A percentile compares a stretch with the other conserved stretches of the same genome.
phyloP scores from a whole-genome alignment of 2,329 filamentous ascomycete genomes.

The Trichophyton rubrum region DNA sequence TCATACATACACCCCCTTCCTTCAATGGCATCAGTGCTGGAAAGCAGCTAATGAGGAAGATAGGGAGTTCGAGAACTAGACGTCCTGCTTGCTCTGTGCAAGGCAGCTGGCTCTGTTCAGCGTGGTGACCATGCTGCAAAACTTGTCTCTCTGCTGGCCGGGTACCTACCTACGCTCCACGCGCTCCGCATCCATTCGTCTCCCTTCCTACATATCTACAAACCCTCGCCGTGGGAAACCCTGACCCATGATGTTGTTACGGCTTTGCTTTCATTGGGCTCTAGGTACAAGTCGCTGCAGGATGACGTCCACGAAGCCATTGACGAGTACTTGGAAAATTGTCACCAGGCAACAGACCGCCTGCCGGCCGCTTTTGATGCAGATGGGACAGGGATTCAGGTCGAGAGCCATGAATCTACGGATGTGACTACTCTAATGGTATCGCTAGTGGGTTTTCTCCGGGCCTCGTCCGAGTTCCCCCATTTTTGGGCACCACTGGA shows the following conservation, averaged over 20 bases:
- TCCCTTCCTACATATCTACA: constrained; percentile 68
- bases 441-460: constrained; percentile 79
- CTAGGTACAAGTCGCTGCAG: constrained; percentile 57
- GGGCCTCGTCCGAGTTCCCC: constrained; percentile 64
- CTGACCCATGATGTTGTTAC: constrained; percentile 66
- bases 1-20: background rate
- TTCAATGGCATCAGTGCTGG: background rate
- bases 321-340: constrained; percentile 59
- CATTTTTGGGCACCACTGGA: constrained; percentile 71
- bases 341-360: constrained; percentile 49
- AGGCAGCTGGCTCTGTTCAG: constrained; percentile 65
- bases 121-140: constrained; percentile 61
- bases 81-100: constrained; percentile 79
- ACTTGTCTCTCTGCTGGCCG: constrained; percentile 64
- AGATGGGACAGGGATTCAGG: constrained; percentile 34
- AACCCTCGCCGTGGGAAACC: constrained; percentile 79
- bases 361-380: constrained; percentile 44
- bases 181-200: constrained; percentile 65
- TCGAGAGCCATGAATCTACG: constrained; percentile 46
- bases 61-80: constrained; percentile 84
- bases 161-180: constrained; percentile 77
- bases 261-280: constrained; percentile 69
- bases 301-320: constrained; percentile 54
- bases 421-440: constrained; percentile 64
- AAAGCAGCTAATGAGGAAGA: constrained; percentile 3